Conservation (phyloP, 169 alveolate genomes). For the Plasmodium adleri region DNA sequence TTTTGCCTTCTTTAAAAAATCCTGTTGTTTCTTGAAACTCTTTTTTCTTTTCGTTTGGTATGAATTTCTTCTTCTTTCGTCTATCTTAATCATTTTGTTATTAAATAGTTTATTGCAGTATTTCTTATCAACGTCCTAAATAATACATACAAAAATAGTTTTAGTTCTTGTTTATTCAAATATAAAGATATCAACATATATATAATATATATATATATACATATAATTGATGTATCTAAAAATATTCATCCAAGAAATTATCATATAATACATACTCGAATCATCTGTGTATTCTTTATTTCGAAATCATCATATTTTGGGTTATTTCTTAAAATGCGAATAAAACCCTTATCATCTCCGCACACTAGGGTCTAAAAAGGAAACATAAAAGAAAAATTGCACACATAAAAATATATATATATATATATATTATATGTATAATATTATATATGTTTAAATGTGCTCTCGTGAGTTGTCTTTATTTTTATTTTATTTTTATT, state of each 20-base stretch:
- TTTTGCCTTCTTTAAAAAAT: conserved; percentile 11
- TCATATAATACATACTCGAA: too few relatives aligned
- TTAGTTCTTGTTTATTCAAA: too few relatives aligned
- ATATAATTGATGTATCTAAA: background rate
- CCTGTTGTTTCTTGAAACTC: background rate
- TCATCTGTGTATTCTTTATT: conserved; percentile 11
- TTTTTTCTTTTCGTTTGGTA: conserved; percentile 44
- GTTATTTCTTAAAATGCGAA: conserved; percentile 65
- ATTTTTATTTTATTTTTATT: too few relatives aligned
- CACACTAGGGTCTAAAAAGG: conserved; percentile 52
- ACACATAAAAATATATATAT: background rate
- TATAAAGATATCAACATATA: background rate
- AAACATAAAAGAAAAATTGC: background rate
- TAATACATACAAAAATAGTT: background rate
- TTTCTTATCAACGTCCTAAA: background rate
- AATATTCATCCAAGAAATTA: too few relatives aligned
- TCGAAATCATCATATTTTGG: conserved; percentile 61
- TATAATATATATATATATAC: background rate
- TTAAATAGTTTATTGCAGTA: background rate
- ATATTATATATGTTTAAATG: background rate
- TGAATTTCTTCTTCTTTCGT: conserved; percentile 13
- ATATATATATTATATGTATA: background rate
- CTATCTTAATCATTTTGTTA: background rate
- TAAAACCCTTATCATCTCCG: conserved; percentile 65
- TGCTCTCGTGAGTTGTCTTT: background rate